Evolutionary conservation across 2,329 filamentous ascomycete species (phyloP), one percentile per base, ranked within the genome.

Genomic region (Drechslerella stenobrocha): DNA sequence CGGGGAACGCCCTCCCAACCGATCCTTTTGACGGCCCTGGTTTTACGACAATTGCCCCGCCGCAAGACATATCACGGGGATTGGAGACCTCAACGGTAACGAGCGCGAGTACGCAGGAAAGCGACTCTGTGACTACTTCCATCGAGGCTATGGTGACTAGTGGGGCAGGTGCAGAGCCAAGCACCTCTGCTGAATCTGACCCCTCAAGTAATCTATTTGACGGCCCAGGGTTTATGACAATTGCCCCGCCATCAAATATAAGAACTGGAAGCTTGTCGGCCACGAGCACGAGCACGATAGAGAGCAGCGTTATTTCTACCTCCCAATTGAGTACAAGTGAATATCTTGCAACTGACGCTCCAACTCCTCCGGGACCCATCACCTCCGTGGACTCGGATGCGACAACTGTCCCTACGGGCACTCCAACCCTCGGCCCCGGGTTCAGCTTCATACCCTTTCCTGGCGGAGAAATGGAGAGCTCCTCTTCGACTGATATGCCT

Each of bases 381-480:
- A 2, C 15, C 37, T 20, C 58, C 58, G 26, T 52, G n/a, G n/a
- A n/a, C n/a, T n/a, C n/a, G n/a, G n/a, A n/a, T n/a, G n/a, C n/a
- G n/a, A n/a, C n/a, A n/a, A n/a, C n/a, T n/a, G n/a, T n/a, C n/a
- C n/a, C n/a, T n/a, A n/a, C 53, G 23, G 60, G 40, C 20, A 47
- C 52, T 30, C 42, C 61, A 22, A 44, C 3, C 3, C 22, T 67
- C 9, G 61, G 53, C 3, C 47, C 48, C 0, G 61, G 53, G 2
- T 67, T 67, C 15, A 67, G 42, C 40, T 59, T 59, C 24, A 67
- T 67, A 20, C 20, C 45, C 2, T 32, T 32, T 13, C 55, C 55
- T 20, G 20, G 18, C 24, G 26, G n/a, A n/a, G 40, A 22, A 37
- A 30, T 37, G 7, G 44, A 26, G 13, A 51, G 24, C 20, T 50